Conservation (phyloP, 1,284 basidiomycete species). For the Sporisorium scitamineum region DNA sequence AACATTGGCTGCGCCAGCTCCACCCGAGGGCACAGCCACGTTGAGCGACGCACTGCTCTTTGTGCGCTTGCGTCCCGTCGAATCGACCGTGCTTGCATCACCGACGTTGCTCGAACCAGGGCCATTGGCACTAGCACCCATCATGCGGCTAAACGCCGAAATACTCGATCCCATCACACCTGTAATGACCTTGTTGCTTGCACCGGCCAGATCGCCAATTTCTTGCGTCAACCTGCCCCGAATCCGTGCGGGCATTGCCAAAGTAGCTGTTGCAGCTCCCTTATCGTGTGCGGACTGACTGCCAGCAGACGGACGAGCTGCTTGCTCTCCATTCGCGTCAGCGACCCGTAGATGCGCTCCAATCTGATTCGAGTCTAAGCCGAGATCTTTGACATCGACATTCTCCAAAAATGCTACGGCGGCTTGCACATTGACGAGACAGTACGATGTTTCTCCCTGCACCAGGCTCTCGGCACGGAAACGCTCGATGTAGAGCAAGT, state of each 20-base stretch:
- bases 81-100: background rate
- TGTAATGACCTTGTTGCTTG: conserved; percentile 31
- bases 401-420: conserved; percentile 93
- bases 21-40: background rate
- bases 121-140: conserved; percentile 24
- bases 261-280: background rate
- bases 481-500: conserved; percentile 86
- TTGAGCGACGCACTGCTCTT: conserved; percentile 13
- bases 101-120: background rate
- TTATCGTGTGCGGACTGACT: conserved; percentile 19
- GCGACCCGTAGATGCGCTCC: conserved; percentile 5
- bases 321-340: background rate
- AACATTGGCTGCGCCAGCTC: background rate
- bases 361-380: conserved; percentile 74
- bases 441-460: conserved; percentile 89
- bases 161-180: conserved; percentile 87
- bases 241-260: conserved; percentile 71
- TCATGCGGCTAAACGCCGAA: conserved; percentile 49
- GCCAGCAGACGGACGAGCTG: conserved; percentile 12
- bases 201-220: conserved; percentile 79
- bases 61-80: background rate
- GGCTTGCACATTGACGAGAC: conserved; percentile 90
- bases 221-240: conserved; percentile 83
- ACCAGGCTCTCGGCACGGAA: conserved; percentile 79
- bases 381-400: conserved; percentile 84